phyloP scores from a whole-genome alignment of 805 yeast species.

The Kodamaea neixiangensis region DNA sequence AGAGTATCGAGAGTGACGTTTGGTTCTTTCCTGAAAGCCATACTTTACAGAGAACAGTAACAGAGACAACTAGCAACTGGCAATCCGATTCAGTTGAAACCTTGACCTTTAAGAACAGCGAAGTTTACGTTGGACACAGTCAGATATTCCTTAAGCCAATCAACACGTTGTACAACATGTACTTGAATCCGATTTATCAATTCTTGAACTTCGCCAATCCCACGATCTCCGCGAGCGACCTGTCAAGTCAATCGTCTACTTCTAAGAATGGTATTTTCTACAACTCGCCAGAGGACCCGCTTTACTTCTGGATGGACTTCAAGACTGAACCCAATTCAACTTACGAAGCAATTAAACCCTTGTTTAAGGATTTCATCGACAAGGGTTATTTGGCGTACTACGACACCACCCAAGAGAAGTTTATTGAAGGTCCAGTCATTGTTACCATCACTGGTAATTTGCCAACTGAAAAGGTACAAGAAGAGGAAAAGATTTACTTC shows the following conservation, averaged over 20 bases:
- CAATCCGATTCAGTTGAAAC: slow-evolving; percentile 10
- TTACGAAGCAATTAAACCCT: slow-evolving; percentile 45
- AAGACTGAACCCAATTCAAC: slow-evolving; percentile 55
- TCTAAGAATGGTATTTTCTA: slow-evolving; percentile 35
- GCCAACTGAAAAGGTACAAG: slow-evolving; percentile 44
- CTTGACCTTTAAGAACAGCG: slow-evolving; percentile 33
- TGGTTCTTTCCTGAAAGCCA: slow-evolving; percentile 48
- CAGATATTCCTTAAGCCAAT: slow-evolving; percentile 44
- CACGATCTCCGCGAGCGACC: slow-evolving; percentile 11
- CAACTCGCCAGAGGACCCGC: slow-evolving; percentile 50
- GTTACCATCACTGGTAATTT: slow-evolving; percentile 67
- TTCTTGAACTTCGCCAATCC: slow-evolving; percentile 54
- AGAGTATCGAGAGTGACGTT: slow-evolving; percentile 67
- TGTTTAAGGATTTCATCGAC: slow-evolving; percentile 49
- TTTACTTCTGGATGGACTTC: slow-evolving; percentile 64
- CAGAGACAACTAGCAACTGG: slow-evolving; percentile 23
- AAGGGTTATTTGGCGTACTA: slow-evolving; percentile 53
- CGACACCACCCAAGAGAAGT: slow-evolving; percentile 33
- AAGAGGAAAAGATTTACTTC: slow-evolving; percentile 30
- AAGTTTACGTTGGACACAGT: slow-evolving; percentile 66
- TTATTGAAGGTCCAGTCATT: slow-evolving; percentile 56
- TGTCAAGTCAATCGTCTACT: slow-evolving; percentile 12
- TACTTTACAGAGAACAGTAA: slow-evolving; percentile 27
- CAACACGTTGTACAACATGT: slow-evolving; percentile 50
- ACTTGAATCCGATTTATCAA: slow-evolving; percentile 52